Base-by-base conservation (phyloP, 148 eudicot genomes). In the Cornus florida region DNA sequence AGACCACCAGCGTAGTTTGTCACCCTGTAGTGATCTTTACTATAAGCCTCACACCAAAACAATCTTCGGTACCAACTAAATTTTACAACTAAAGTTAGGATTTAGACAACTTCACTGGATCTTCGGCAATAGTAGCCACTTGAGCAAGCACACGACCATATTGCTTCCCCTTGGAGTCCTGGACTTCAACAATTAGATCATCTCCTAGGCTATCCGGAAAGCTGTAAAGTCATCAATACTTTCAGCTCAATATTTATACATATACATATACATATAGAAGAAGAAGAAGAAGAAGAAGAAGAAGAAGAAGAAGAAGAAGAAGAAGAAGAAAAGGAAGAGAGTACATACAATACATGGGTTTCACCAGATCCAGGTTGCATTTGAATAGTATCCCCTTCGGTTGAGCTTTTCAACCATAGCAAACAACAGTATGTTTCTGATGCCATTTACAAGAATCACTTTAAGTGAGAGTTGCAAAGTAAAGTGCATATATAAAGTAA, bases 341-440 rank as follows among this genome's bases (percentile, higher is more conserved):
- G 43, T 43, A 84, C 94, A 67, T 95, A 93, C 99, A 95, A 95
- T 33, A 93, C 83, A 74, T 92, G 99, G 67, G 94, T 89, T 88
- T 95, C 99, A 69, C 93, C 92, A 67, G 97, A 92, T 75, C 99
- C 97, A 43, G 97, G 94, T 77, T 92, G 99, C 99, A 95, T 88
- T 77, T 89, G 84, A 9, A 91, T 80, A 71, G 91, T 85, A 78
- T 92, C 94, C 78, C 88, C 99, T 82, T 93, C 97, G 70, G 91
- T 90, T 64, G 90, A 91, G 77, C 99, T 95, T 83, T 95, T 95
- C 48, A 95, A 83, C 80, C 99, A 85, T 75, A 93, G 76, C 72
- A 91, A 73, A 82, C 97, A 93, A 65, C 90, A 85, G 83, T 95
- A 90, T 71, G 88, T 86, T 82, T 95, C 94, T 89, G 89, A 59